Evolutionary conservation across 257 asterid species (phyloP), one percentile per base, ranked within the genome.

Genomic region (Solanum chmielewskii): DNA sequence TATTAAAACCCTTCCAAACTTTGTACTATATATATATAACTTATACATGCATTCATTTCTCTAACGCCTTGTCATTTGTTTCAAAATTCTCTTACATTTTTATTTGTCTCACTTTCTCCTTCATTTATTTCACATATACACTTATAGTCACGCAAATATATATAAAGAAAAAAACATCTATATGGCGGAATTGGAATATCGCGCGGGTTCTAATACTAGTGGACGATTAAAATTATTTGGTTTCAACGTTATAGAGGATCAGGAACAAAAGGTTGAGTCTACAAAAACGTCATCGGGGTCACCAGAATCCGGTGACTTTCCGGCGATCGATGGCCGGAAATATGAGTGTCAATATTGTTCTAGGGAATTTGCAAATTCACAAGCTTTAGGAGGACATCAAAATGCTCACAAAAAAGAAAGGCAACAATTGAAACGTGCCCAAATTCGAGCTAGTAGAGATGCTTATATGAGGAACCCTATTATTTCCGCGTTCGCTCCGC

Each of bases 331-430:
- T 39, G 95, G 98, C 91, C 94, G 99, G 89, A 95, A 93, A 41
- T 96, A 94, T 89, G 99, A 96, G 98, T 96, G 99, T 81, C 99
- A 96, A 44, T 96, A 96, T 90, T 96, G 99, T 89, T 91, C 90
- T 90, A 91, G 99, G 23, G 98, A 95, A 90, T 96, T 96, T 90
- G 96, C 98, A 16, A 96, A 96, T 91, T 96, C 99, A 2, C 99
- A 96, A 85, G 99, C 99, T 5, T 90, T 96, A 23, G 99, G 99
- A 23, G 99, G 99, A 39, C 99, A 96, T n/a, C 99, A 96, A 18
- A 96, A 96, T 93, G 99, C 99, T 14, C 98, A 96, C 91, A 96
- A 96, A 88, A 96, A 96, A 85, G 99, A 96, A 23, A 83, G 98
- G 71, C 99, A 96, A 68, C 99, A 95, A 86, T 89, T 94, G 42